phyloP scores from a whole-genome alignment of 2,329 filamentous ascomycete species.

The Paracoccidioides lutzii region DNA sequence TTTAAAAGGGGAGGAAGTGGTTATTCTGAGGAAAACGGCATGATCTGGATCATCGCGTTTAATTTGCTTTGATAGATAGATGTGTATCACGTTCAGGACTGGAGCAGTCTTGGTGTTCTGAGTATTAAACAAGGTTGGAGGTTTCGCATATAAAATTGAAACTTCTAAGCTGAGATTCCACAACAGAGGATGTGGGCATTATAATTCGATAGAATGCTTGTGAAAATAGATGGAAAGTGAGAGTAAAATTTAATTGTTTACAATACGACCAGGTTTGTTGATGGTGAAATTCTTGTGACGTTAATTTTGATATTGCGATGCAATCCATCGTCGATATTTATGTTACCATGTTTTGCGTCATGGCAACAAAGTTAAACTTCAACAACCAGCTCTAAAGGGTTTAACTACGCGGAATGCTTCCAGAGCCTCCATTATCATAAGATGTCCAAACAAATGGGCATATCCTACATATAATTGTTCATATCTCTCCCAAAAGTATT shows the following conservation, averaged over 20 bases:
- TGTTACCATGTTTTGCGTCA: too few relatives aligned
- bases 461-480: not conserved
- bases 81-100: too few relatives aligned
- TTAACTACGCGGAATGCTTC: too few relatives aligned
- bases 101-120: not conserved
- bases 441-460: not conserved
- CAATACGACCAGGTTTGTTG: too few relatives aligned
- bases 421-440: too few relatives aligned
- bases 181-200: not conserved
- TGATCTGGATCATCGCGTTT: not conserved
- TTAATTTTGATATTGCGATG: too few relatives aligned
- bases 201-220: not conserved
- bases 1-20: not conserved
- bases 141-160: not conserved
- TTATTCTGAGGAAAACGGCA: not conserved
- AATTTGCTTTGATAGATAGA: not conserved
- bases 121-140: not conserved
- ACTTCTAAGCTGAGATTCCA: not conserved
- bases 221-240: not conserved
- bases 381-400: too few relatives aligned
- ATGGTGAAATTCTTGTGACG: too few relatives aligned
- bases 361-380: too few relatives aligned
- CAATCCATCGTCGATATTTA: too few relatives aligned
- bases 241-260: not conserved
- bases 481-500: too few relatives aligned